phyloP scores from a whole-genome alignment of 169 alveolate species.

The Plasmodium falciparum region DNA sequence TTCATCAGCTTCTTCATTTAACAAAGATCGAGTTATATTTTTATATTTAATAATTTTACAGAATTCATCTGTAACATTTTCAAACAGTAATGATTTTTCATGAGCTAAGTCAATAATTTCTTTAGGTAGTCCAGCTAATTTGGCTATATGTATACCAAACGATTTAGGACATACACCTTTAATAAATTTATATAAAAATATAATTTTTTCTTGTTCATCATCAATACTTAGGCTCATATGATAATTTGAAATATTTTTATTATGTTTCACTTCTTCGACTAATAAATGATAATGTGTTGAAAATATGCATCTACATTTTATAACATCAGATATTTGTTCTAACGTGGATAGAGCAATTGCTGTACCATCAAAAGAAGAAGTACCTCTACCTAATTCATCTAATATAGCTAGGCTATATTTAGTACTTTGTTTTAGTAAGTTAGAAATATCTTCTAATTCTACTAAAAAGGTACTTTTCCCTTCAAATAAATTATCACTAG shows the following conservation, averaged over 20 bases:
- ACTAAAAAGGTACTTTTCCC: constrained; percentile 98
- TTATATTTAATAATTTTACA: constrained; percentile 68
- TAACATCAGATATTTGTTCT: constrained; percentile 87
- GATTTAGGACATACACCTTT: constrained; percentile 97
- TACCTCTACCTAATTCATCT: constrained; percentile 99
- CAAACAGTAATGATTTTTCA: constrained; percentile 59
- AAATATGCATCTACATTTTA: constrained; percentile 93
- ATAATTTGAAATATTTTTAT: constrained; percentile 80
- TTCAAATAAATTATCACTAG: constrained; percentile 97
- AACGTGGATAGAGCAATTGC: constrained; percentile 97
- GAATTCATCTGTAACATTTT: constrained; percentile 72
- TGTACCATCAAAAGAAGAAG: constrained; percentile 99
- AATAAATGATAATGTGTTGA: constrained; percentile 97
- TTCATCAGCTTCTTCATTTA: constrained; percentile 17
- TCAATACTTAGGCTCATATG: constrained; percentile 92
- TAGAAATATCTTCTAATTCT: constrained; percentile 98
- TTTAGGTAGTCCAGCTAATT: constrained; percentile 94
- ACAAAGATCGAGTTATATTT: constrained; percentile 47
- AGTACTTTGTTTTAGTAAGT: constrained; percentile 85
- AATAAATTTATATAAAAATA: constrained; percentile 94
- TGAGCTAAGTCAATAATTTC: constrained; percentile 77
- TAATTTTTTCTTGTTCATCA: constrained; percentile 85
- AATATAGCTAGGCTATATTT: constrained; percentile 94
- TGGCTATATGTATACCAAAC: constrained; percentile 98
- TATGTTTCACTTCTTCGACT: constrained; percentile 77